These are phyloP conservation scores for Akanthomyces muscarius DNA, from an alignment of 2,329 filamentous ascomycete species.

Conservation along the genomic window DNA sequence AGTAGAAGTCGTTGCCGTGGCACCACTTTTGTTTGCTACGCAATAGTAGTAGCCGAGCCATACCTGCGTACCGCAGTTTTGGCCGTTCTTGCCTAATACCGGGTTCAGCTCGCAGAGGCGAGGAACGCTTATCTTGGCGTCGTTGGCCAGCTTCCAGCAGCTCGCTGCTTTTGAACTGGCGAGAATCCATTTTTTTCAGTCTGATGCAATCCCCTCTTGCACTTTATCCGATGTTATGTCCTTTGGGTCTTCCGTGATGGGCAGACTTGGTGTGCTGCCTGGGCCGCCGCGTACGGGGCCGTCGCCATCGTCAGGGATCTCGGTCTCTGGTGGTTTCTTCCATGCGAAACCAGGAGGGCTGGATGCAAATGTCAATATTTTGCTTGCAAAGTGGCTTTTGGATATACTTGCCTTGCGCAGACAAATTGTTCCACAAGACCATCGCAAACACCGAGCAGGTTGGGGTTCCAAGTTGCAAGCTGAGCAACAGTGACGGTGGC, in stretches of 20 bases:
- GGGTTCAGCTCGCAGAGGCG: constrained; percentile 20
- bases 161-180: constrained; percentile 5
- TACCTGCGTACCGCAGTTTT: constrained; percentile 25
- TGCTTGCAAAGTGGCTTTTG: too few relatives aligned
- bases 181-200: constrained; percentile 15
- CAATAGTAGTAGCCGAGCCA: constrained; percentile 27
- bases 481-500: constrained; percentile 2
- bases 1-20: not conserved
- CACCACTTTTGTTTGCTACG: not conserved
- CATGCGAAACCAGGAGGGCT: not conserved
- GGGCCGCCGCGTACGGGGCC: constrained; percentile 19
- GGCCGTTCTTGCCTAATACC: constrained; percentile 22
- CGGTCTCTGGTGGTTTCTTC: constrained; percentile 4
- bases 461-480: constrained; percentile 16
- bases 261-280: constrained; percentile 14
- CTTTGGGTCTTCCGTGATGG: not conserved
- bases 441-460: constrained; percentile 18
- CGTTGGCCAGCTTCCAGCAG: constrained; percentile 14
- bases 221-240: not conserved
- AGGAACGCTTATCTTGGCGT: constrained; percentile 15
- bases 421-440: constrained; percentile 14
- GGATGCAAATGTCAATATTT: too few relatives aligned
- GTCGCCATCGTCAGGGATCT: constrained; percentile 15
- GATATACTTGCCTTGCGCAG: not conserved
- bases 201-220: not conserved